Evolutionary conservation across 1,284 basidiomycete species (phyloP), one percentile per base, ranked within the genome.

Genomic region (Ganoderma sinense): DNA sequence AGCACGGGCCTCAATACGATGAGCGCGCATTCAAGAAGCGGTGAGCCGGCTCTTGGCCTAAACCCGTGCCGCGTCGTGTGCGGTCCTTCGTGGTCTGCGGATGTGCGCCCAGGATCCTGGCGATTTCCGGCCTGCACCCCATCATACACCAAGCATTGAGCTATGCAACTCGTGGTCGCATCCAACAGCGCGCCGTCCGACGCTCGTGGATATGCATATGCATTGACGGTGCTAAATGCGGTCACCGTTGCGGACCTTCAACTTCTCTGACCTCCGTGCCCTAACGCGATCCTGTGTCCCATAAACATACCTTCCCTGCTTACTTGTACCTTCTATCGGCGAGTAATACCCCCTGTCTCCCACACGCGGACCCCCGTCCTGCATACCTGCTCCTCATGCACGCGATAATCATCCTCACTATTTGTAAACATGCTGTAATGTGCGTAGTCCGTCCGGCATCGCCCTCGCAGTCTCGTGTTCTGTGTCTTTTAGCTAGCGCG

Each of bases 21-120:
- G 80, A 80, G 65, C 83, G 89, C 67, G 81, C 91, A 60, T 92
- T 88, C 82, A 91, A 92, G 39, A 40, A 39, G 80, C 73, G 71
- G 58, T 72, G 64, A 71, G 48, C 55, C 16, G 23, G n/a, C 39
- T 23, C n/a, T 41, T 41, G 29, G 58, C 58, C 58, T 4, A 23
- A 23, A 7, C 36, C 39, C 58, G 10, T 13, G 58, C 39, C 58
- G 36, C 40, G 61, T 31, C 29, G 29, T 31, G 29, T 23, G 33
- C n/a, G 59, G 41, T 31, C 18, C 14, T 62, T 11, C 48, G 23
- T 23, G 48, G 48, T 10, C 61, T 20, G 39, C 61, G 23, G 31
- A 29, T 29, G 29, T 29, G n/a, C 13, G 48, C 48, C 60, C 23
- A 29, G 26, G 39, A 62, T 29, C 39, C 60, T 62, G 39, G 60